Percentiles rank a stretch among this genome's conserved stretches.
phyloP scores from a whole-genome alignment of 352 stramenopile genomes.

The Phytophthora vignae region DNA sequence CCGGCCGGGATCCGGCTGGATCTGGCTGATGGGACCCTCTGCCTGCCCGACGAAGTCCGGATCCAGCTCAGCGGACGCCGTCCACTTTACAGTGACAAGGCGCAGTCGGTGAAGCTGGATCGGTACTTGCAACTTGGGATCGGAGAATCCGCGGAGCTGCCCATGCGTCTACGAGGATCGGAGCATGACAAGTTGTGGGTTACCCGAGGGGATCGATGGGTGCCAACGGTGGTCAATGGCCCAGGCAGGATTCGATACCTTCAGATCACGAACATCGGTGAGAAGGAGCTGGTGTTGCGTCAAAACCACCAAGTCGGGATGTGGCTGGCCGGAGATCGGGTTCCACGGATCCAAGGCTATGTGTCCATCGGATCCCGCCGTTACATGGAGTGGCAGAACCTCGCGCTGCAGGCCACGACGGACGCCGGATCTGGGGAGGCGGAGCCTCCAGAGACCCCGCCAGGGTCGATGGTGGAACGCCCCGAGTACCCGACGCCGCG shows the following conservation, averaged over 20 bases:
- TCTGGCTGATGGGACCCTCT: neutral
- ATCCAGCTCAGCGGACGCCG: slow-evolving; percentile 8
- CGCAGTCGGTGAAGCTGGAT: neutral
- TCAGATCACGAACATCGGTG: slow-evolving; percentile 7
- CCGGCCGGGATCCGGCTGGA: slow-evolving; percentile 20
- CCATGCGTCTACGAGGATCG: neutral
- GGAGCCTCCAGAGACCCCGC: neutral
- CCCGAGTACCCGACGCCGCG: neutral
- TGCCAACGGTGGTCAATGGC: neutral
- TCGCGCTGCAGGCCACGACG: slow-evolving; percentile 1
- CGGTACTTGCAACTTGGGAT: neutral
- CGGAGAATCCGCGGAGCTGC: neutral
- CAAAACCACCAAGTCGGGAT: slow-evolving; percentile 1
- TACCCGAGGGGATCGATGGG: slow-evolving; percentile 4
- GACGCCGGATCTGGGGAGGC: neutral
- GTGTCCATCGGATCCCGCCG: slow-evolving; percentile 9
- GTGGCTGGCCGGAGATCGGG: slow-evolving; percentile 14
- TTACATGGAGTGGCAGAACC: slow-evolving; percentile 16
- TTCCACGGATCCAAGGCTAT: slow-evolving; percentile 6
- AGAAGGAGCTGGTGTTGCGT: neutral
- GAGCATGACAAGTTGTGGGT: slow-evolving; percentile 17
- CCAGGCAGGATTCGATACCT: neutral
- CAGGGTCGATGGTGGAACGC: neutral
- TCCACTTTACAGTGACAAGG: slow-evolving; percentile 8
- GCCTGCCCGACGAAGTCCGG: slow-evolving; percentile 7